These are phyloP conservation scores for Arthromyces matolae DNA, from an alignment of 768 basidiomycete species.

Conservation along the genomic window DNA sequence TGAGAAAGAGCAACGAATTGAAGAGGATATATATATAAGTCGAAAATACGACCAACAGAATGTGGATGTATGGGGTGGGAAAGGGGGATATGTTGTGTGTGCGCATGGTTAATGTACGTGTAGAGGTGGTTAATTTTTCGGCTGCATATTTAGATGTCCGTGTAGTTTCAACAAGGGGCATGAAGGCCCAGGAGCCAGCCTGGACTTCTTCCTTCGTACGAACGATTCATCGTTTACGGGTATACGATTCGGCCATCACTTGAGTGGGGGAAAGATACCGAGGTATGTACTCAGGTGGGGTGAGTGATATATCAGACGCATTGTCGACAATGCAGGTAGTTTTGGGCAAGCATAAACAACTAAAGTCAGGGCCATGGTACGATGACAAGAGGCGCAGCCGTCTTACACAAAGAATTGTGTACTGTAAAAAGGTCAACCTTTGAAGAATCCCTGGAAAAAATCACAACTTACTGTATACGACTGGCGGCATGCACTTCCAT, in stretches of 20 bases:
- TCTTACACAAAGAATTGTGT: slow-evolving; percentile 85
- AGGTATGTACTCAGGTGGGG: slow-evolving; percentile 15
- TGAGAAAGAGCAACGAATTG: slow-evolving; percentile 11
- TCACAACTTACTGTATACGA: slow-evolving; percentile 73
- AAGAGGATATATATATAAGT: slow-evolving; percentile 5
- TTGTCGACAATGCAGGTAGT: slow-evolving; percentile 20
- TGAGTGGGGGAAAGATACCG: slow-evolving; percentile 6
- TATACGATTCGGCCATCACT: slow-evolving; percentile 17
- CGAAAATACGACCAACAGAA: slow-evolving; percentile 8
- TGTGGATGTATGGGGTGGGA: slow-evolving; percentile 18
- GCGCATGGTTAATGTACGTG: slow-evolving; percentile 8
- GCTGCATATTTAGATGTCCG: slow-evolving; percentile 30
- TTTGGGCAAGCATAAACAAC: too few species aligned
- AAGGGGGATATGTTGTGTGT: slow-evolving; percentile 16
- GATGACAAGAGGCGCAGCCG: slow-evolving; percentile 21
- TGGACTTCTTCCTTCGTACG: slow-evolving; percentile 15
- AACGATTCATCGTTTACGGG: slow-evolving; percentile 19
- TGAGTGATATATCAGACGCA: slow-evolving; percentile 11
- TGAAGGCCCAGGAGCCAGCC: slow-evolving; percentile 15
- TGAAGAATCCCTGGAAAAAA: slow-evolving; percentile 1
- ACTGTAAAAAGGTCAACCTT: slow-evolving; percentile 33
- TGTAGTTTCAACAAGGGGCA: slow-evolving; percentile 26
- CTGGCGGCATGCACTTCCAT: slow-evolving; percentile 98
- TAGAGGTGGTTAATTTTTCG: slow-evolving; percentile 12
- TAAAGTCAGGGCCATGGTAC: too few species aligned